Conservation (phyloP, 2,329 filamentous ascomycete species). For the Colletotrichum tofieldiae region DNA sequence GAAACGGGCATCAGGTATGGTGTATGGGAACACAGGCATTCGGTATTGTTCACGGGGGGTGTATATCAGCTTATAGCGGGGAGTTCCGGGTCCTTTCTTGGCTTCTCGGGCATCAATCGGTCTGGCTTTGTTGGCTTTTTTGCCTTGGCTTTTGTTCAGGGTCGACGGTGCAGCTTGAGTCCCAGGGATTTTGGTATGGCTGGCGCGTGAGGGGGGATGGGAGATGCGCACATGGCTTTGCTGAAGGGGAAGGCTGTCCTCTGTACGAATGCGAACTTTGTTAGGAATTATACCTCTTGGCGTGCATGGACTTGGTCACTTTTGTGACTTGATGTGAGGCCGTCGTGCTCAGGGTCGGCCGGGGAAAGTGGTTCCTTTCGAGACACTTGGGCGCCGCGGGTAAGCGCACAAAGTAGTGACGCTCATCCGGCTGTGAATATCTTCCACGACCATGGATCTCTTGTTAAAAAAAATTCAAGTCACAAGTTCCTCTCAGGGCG, state of each 20-base stretch:
- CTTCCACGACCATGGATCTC: not conserved
- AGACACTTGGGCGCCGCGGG: not conserved
- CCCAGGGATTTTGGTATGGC: not conserved
- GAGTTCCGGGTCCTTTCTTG: slow-evolving; percentile 9
- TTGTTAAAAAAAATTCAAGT: not conserved
- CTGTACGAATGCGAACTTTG: not conserved
- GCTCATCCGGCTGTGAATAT: too few species aligned
- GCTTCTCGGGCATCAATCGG: not conserved
- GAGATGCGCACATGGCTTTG: not conserved
- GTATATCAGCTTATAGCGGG: not conserved
- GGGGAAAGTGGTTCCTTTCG: not conserved
- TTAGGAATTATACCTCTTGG: not conserved
- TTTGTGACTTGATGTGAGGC: not conserved
- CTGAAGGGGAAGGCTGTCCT: not conserved
- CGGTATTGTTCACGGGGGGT: not conserved
- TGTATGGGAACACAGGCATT: not conserved
- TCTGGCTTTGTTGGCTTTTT: not conserved
- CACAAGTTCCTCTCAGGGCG: not conserved
- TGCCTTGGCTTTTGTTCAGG: not conserved
- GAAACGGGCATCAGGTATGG: not conserved
- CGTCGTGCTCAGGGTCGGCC: not conserved
- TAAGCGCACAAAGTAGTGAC: not conserved
- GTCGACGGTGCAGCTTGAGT: not conserved
- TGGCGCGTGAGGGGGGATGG: not conserved
- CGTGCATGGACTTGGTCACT: not conserved